Base-by-base conservation (phyloP, 2,329 filamentous ascomycete species). In the Alternaria infectoria region DNA sequence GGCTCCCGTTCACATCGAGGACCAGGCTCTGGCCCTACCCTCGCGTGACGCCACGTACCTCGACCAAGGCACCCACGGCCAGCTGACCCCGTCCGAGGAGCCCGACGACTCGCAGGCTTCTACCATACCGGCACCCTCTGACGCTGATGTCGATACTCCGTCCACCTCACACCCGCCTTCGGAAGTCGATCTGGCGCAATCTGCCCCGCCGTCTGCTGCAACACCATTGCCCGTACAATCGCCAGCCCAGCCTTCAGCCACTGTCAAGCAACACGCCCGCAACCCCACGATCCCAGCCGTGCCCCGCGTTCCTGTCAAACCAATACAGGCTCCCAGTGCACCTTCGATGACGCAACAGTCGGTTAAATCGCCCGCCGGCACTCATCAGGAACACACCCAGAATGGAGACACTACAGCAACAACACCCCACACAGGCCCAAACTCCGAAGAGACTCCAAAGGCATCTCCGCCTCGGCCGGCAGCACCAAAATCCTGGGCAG, bases 401-500 rank as follows among this genome's bases (percentile, higher is more conserved):
- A 54, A 57, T 13, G 69, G 68, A 9, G 52, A 55, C 9, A 55
- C 64, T 6, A 46, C 67, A 21, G 55, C 57, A 7, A 36, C 66
- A 17, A 51, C 62, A 9, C 17, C 65, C 15, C 72, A 74, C 26
- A 50, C 59, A 2, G 61, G 28, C 26, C 64, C 25, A 8, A 68
- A 56, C 30, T 63, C 69, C 15, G 81, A 81, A 23, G 77, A 81
- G 44, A 67, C 80, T 15, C 67, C 77, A 5, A 83, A 83, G 51
- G 75, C 79, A 64, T 78, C 82, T 2, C 76, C 83, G 54, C 76
- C 79, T n/a, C 81, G 84, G 49, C 80, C 84, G n/a, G 85, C 86
- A 25, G 69, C 79, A 9, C 82, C 82, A 10, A 85, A 90, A 72
- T 89, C 88, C 2, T 93, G 90, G 90, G 89, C 90, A 25, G 90